Base-by-base conservation (phyloP, 1,284 basidiomycete genomes). In the Tilletia caries region DNA sequence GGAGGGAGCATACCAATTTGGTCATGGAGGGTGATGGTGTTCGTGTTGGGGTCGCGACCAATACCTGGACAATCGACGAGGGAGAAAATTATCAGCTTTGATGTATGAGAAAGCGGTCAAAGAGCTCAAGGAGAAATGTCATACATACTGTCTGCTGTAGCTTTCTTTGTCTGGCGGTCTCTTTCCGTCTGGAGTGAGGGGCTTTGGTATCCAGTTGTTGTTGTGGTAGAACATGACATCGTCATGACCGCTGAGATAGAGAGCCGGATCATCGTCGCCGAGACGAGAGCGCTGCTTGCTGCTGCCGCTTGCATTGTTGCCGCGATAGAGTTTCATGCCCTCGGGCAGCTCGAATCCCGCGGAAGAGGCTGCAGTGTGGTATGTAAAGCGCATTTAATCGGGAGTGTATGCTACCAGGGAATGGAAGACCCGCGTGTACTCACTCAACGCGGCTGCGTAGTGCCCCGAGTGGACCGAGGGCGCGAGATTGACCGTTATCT, bases 61-160 rank as follows among this genome's bases (percentile, higher is more conserved):
- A 79, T 80, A 5, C 81, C 73, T 70, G 82, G 68, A 72, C 81
- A 82, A 25, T 48, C 60, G 27, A 3, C n/a, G n/a, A n/a, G n/a
- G 23, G 29, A 27, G 27, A 50, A 6, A n/a, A n/a, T n/a, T n/a
- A n/a, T n/a, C n/a, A n/a, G n/a, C 18, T 23, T 50, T 4, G 25
- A 58, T n/a, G n/a, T n/a, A n/a, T n/a, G n/a, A n/a, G n/a, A n/a
- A n/a, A n/a, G n/a, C n/a, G n/a, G n/a, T n/a, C n/a, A n/a, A n/a
- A n/a, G n/a, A n/a, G n/a, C n/a, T n/a, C n/a, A n/a, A n/a, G n/a
- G n/a, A n/a, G n/a, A n/a, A n/a, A n/a, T n/a, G n/a, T n/a, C n/a
- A n/a, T n/a, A n/a, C n/a, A n/a, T n/a, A n/a, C n/a, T n/a, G n/a
- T n/a, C n/a, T n/a, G n/a, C n/a, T n/a, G n/a, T n/a, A n/a, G n/a